Evolutionary conservation across 805 yeast genomes (phyloP), one percentile per base, ranked within the genome.

Genomic region (Sungouiozyma ichnusensis): DNA sequence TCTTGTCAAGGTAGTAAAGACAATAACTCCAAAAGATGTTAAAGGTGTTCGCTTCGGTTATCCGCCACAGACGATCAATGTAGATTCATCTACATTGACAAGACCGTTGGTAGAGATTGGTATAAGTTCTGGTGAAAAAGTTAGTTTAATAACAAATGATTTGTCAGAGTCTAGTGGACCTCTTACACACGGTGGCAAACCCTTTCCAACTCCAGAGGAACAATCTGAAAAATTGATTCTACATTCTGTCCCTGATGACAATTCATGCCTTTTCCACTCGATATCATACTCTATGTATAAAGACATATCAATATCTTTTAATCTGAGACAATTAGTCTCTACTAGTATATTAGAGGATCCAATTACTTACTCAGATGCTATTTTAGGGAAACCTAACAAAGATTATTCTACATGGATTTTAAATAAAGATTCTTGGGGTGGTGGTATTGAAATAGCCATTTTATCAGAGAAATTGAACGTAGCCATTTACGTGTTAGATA

Each of bases 381-480:
- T 80, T 3, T 62, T 83, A 37, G 52, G 50, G 17, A 66, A 66
- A 44, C 60, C 71, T 0, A 57, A 63, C 2, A 52, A 54, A 0
- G 71, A 73, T 8, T 83, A 83, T 53, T 60, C 72, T 29, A 47
- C 60, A 5, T 83, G 92, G 90, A 83, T 83, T 17, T 48, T 55
- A 37, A 63, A 69, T 43, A 70, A 69, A 16, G 76, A 69, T 31
- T 71, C 81, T 15, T 83, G 92, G 94, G 94, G 94, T 24, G 94
- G 94, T 5, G 90, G 85, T 2, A 81, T 83, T 38, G 94, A 83
- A 54, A 60, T 82, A 37, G 75, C 77, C 7, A 79, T 83, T 5
- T 55, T 83, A 20, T 69, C 84, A 2, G 65, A 69, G 29, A 67
- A 69, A 46, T 66, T 79, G 34, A 64, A 66, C 4, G 59, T 79